Base-by-base conservation (phyloP, 805 yeast genomes). In the Candida schatavii region DNA sequence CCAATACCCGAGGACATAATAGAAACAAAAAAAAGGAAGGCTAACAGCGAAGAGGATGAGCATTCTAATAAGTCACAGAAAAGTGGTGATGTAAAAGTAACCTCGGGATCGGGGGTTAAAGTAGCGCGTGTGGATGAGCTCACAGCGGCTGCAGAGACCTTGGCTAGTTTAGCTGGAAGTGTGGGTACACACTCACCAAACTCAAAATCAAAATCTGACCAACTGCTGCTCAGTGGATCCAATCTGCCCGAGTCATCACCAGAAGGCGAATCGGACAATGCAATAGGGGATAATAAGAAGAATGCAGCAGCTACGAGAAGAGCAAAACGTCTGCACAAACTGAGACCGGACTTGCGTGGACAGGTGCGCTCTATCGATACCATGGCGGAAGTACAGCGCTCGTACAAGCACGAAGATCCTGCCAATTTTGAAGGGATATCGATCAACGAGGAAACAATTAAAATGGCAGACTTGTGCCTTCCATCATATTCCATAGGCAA, bases 401-500 rank as follows among this genome's bases (percentile, higher is more conserved):
- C 46, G 48, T 73, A 48, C 59, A 71, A 30, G 51, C 61, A 52
- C 48, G 71, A 45, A 46, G 74, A 50, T 37, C 50, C 30, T 10
- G 73, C 68, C 19, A 63, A 72, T 23, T 68, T 68, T 15, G 62
- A 72, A 14, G 58, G 69, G 13, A 70, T 78, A 26, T 54, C 62
- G 5, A 65, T 85, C 28, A 79, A 81, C 52, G 76, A 77, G 33
- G 72, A 74, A 1, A 58, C 57, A 20, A 77, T 85, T 56, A 80
- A 80, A 0, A 74, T 86, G 78, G 80, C 75, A 2, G 91, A 85
- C 43, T 62, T 86, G 39, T 85, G 93, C 62, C 81, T 75, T 50
- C 87, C 85, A 3, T 56, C 68, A 9, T 58, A 85, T 18, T 85
- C 86, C 3, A 73, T 86, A 51, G 95, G 95, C 10, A 66, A 68